A percentile compares a stretch with the other conserved stretches of the same genome.
These are phyloP conservation scores for Capronia americana DNA, from an alignment of 2,329 filamentous ascomycete genomes.

Conservation along the genomic window DNA sequence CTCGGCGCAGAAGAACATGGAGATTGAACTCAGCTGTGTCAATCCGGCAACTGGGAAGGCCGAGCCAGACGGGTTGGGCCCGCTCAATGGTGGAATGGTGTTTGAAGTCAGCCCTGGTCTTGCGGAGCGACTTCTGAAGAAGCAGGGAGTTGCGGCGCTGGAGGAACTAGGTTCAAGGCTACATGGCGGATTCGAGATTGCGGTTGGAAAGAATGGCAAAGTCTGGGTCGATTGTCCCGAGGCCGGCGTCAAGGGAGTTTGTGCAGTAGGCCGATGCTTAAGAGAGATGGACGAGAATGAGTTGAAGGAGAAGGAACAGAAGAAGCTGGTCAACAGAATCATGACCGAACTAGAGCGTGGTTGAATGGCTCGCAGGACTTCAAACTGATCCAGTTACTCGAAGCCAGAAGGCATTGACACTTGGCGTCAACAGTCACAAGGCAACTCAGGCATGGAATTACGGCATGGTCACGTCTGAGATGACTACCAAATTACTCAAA, in stretches of 20 bases:
- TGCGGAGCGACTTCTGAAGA: conserved; percentile 75
- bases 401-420: background rate
- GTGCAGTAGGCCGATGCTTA: conserved; percentile 80
- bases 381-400: background rate
- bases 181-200: conserved; percentile 79
- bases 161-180: conserved; percentile 82
- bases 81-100: conserved; percentile 82
- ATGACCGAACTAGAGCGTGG: conserved; percentile 48
- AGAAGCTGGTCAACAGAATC: conserved; percentile 53
- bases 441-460: background rate
- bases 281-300: conserved; percentile 69
- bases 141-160: conserved; percentile 72
- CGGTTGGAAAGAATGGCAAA: conserved; percentile 88
- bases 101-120: conserved; percentile 81
- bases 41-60: conserved; percentile 84
- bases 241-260: conserved; percentile 71
- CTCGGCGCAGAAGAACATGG: conserved; percentile 79
- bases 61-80: conserved; percentile 85
- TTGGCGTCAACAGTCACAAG: background rate
- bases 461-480: background rate
- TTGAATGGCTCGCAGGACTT: conserved; percentile 22
- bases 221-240: conserved; percentile 82
- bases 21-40: conserved; percentile 89
- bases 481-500: background rate
- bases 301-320: conserved; percentile 52